Evolutionary conservation across 1,139 yeast species (phyloP).

Genomic region (Lodderomyces oxycetoniae): DNA sequence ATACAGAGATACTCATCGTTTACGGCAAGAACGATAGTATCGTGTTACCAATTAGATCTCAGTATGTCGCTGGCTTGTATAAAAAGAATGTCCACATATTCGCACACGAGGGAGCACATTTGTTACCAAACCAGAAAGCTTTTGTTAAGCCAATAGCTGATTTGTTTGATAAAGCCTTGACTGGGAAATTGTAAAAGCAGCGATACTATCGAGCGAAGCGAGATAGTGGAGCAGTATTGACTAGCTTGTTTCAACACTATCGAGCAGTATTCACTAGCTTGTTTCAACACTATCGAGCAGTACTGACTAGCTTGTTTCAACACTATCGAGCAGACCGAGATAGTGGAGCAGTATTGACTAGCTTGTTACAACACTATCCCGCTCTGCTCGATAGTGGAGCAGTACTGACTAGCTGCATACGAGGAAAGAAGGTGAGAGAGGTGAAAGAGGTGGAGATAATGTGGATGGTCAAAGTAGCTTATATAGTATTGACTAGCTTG

Average conservation of each 20-base stretch:
- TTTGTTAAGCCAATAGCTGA: slow-evolving; percentile 27
- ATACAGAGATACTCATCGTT: slow-evolving; percentile 26
- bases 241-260: too few relatives aligned
- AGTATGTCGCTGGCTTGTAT: slow-evolving; percentile 22
- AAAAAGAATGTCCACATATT: slow-evolving; percentile 14
- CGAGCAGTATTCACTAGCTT: too few relatives aligned
- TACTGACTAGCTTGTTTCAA: too few relatives aligned
- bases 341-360: too few relatives aligned
- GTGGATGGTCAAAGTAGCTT: too few relatives aligned
- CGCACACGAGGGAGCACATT: slow-evolving; percentile 39
- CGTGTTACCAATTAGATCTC: slow-evolving; percentile 32
- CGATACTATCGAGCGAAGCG: neutral
- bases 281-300: too few relatives aligned
- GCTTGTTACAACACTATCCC: too few relatives aligned
- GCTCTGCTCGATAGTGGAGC: too few relatives aligned
- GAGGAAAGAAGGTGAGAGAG: neutral
- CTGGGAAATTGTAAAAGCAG: slow-evolving; percentile 14
- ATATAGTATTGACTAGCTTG: too few relatives aligned
- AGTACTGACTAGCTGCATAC: too few relatives aligned
- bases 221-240: too few relatives aligned
- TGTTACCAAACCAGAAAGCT: slow-evolving; percentile 26
- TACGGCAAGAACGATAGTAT: slow-evolving; percentile 31
- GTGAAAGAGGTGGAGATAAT: neutral
- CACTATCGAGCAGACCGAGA: too few relatives aligned
- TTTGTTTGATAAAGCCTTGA: slow-evolving; percentile 18